Evolutionary conservation across 2,329 filamentous ascomycete species (phyloP), one percentile per base, ranked within the genome.

Genomic region (Fusarium sulawesiense): DNA sequence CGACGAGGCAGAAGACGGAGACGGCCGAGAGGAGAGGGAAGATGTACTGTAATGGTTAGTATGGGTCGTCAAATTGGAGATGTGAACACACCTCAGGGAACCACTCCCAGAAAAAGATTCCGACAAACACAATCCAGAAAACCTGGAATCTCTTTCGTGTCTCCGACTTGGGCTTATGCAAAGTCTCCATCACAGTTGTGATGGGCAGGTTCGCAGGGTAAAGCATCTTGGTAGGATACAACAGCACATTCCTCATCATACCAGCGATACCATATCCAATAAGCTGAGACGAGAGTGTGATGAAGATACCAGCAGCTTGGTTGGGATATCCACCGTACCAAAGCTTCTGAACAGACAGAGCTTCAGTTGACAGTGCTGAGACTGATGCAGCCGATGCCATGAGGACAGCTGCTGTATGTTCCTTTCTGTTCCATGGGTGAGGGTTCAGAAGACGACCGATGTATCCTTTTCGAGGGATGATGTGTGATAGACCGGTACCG

Each of bases 231-330:
- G 82, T 84, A 2, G 84, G 84, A 62, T 83, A 82, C 1, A 86
- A 78, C 12, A 85, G 72, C 6, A 82, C 77, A 21, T 80, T 77
- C 14, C 85, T 79, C 70, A 86, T 73, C 23, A 86, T 60, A 14
- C 85, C 85, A 7, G 82, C 81, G 44, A 87, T 74, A 30, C 84
- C 85, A 42, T 83, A 87, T 0, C 84, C 84, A 20, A 86, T 77
- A 12, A 83, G 75, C 49, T 86, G 84, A 4, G 84, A 85, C 0
- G 84, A 84, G 11, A 87, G 70, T 1, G 80, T 77, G 32, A 85
- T 69, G 65, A 87, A 82, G 51, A 86, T 80, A 11, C 79, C 79
- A 1, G 79, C 78, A 4, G 75, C 81, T 7, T 77, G 76, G 64
- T 77, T 80, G 2, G 82, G 78, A 18, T 79, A 76, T 11, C 78